These are phyloP conservation scores for Microascus cirrosus DNA, from an alignment of 2,329 filamentous ascomycete species.

Conservation along the genomic window DNA sequence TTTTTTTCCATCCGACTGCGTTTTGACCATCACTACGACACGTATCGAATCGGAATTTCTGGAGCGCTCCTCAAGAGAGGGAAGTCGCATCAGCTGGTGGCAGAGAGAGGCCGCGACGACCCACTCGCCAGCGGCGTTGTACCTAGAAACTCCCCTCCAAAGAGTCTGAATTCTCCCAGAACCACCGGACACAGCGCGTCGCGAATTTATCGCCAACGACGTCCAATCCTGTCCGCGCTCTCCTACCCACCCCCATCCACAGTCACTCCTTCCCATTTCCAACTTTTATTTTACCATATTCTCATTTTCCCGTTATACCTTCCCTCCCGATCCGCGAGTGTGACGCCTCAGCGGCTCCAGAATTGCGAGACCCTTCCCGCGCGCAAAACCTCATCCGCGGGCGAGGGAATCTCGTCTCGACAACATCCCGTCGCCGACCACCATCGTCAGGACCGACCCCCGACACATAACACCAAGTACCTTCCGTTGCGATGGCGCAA, in stretches of 20 bases:
- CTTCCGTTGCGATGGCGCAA: conserved; percentile 26
- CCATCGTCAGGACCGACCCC: conserved; percentile 10
- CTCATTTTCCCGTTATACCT: neutral
- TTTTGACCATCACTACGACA: neutral
- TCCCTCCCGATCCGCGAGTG: neutral
- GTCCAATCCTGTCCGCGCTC: neutral
- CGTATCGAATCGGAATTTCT: neutral
- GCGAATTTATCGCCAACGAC: neutral
- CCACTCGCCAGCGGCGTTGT: neutral
- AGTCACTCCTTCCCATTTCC: neutral
- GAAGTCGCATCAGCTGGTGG: neutral
- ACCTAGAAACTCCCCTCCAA: neutral
- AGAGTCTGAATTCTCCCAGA: neutral
- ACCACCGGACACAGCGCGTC: neutral
- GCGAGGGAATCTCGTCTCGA: neutral
- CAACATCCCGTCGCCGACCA: conserved; percentile 9
- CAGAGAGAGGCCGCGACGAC: neutral
- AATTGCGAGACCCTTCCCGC: neutral
- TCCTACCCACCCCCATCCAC: neutral
- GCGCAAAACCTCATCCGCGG: neutral
- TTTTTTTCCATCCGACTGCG: neutral
- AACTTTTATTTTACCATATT: neutral
- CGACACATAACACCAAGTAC: conserved; percentile 5
- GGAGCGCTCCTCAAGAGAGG: neutral
- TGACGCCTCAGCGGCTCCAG: neutral